Evolutionary conservation across 2,329 filamentous ascomycete genomes (phyloP).

Genomic region (Sclerotinia minor): DNA sequence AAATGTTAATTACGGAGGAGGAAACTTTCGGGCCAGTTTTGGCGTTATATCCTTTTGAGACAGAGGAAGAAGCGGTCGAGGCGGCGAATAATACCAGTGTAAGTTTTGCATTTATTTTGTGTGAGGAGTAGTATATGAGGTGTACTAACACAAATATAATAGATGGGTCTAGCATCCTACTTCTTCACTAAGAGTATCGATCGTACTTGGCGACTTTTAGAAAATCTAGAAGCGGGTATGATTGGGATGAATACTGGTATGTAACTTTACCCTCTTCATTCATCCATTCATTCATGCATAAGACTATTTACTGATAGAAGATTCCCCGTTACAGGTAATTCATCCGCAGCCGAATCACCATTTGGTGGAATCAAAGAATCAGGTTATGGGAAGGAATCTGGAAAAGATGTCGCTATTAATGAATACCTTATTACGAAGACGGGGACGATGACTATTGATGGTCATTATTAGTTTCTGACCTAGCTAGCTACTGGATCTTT

Average conservation of each 20-base stretch:
- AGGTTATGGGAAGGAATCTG: slow-evolving; percentile 67
- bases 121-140: no score
- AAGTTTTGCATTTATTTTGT: slow-evolving; percentile 19
- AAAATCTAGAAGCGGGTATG: slow-evolving; percentile 69
- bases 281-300: no score
- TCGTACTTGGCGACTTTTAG: slow-evolving; percentile 63
- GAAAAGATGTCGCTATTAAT: slow-evolving; percentile 63
- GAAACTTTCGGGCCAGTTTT: slow-evolving; percentile 67
- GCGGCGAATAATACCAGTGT: slow-evolving; percentile 57
- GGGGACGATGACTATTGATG: slow-evolving; percentile 61
- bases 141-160: slow-evolving; percentile 21
- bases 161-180: slow-evolving; percentile 66
- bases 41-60: slow-evolving; percentile 64
- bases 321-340: slow-evolving; percentile 49
- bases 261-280: slow-evolving; percentile 21
- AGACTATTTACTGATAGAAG: slow-evolving; percentile 13
- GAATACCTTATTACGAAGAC: slow-evolving; percentile 67
- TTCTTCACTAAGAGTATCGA: slow-evolving; percentile 69
- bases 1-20: slow-evolving; percentile 59
- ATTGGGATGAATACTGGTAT: slow-evolving; percentile 63
- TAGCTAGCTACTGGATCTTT: no score
- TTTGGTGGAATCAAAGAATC: slow-evolving; percentile 69
- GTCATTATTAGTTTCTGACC: slow-evolving; percentile 47
- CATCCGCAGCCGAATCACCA: slow-evolving; percentile 65
- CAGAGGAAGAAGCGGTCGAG: slow-evolving; percentile 62